Base-by-base conservation (phyloP, 1,284 basidiomycete genomes). In the Cryptococcus deneoformans region DNA sequence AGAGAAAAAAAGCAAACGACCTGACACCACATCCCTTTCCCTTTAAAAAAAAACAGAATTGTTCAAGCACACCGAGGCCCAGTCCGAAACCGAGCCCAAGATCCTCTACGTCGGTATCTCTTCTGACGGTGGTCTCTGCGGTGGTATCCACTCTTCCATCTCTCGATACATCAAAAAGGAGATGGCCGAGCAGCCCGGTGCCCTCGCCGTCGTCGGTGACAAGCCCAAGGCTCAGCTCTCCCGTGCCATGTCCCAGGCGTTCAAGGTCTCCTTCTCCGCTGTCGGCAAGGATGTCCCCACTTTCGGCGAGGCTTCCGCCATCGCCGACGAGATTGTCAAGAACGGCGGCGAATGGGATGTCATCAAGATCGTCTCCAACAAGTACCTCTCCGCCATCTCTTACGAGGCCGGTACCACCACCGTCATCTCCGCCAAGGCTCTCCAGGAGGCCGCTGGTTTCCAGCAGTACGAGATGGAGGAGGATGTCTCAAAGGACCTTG, bases 51-150 rank as follows among this genome's bases (percentile, higher is more conserved):
- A 14, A 9, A 7, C 43, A 92, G 90, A 92, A 84, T 83, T 93
- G 67, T 92, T 90, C 81, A 80, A 85, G 63, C 83, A 92, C 77
- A 79, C 88, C 38, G 68, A 78, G 61, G 57, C 59, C 52, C 65
- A 66, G 40, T 80, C 85, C 49, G 78, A 85, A 14, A 84, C 87
- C 72, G 70, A 70, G 53, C 82, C 83, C 57, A 87, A 86, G 80
- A 88, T 89, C 73, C 88, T 97, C 67, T 91, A 94, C 82, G 79
- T 99, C 67, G 90, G 94, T 78, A 80, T 95, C 71, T 96, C 95
- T 50, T 98, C 94, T 58, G 95, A 99, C 86, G 95, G 96, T 83
- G 95, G 96, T 81, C 90, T 99, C 59, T 99, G 95, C 79, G 96
- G 96, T 81, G 96, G 96, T 86, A 97, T 99, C 76, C 95, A 99